Percentiles rank a stretch among this genome's conserved stretches.
These are phyloP conservation scores for Lepraria neglecta DNA, from an alignment of 495 filamentous ascomycete genomes.

Conservation along the genomic window DNA sequence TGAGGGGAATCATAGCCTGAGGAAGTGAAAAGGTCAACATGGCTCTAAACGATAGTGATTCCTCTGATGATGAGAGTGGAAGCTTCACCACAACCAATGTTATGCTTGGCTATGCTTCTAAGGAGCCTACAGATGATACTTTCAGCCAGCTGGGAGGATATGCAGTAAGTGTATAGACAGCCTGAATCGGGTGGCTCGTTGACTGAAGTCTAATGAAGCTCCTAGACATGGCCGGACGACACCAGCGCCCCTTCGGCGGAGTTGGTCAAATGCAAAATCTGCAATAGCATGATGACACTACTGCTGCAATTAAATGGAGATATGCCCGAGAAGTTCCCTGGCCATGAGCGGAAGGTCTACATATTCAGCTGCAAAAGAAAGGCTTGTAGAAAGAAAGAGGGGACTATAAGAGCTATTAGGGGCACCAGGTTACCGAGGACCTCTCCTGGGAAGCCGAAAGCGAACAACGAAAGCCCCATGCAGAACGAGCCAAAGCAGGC, in stretches of 20 bases:
- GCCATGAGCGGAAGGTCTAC: slow-evolving; percentile 80
- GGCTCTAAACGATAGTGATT: slow-evolving; percentile 79
- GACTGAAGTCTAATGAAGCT: slow-evolving; percentile 18
- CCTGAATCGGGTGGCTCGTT: not conserved
- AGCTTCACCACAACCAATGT: slow-evolving; percentile 78
- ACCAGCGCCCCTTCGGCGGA: slow-evolving; percentile 64
- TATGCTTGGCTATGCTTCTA: slow-evolving; percentile 82
- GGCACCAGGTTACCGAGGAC: slow-evolving; percentile 48
- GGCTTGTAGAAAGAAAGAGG: slow-evolving; percentile 74
- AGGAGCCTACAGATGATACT: slow-evolving; percentile 73
- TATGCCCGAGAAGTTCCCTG: slow-evolving; percentile 75
- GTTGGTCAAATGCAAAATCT: slow-evolving; percentile 81
- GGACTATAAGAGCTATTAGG: slow-evolving; percentile 67
- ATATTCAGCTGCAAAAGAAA: slow-evolving; percentile 73
- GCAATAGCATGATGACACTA: slow-evolving; percentile 74
- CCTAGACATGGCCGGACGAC: slow-evolving; percentile 73
- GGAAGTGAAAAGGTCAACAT: slow-evolving; percentile 40
- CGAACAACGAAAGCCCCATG: slow-evolving; percentile 26
- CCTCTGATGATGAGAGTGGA: slow-evolving; percentile 53
- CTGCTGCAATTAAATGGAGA: slow-evolving; percentile 90
- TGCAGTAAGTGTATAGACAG: slow-evolving; percentile 55
- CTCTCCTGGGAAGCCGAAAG: slow-evolving; percentile 26
- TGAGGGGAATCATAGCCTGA: not conserved
- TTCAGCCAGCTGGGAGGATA: slow-evolving; percentile 82
- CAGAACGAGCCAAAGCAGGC: slow-evolving; percentile 21